phyloP scores from a whole-genome alignment of 1,284 basidiomycete species.

The Cystobasidium pallidum region DNA sequence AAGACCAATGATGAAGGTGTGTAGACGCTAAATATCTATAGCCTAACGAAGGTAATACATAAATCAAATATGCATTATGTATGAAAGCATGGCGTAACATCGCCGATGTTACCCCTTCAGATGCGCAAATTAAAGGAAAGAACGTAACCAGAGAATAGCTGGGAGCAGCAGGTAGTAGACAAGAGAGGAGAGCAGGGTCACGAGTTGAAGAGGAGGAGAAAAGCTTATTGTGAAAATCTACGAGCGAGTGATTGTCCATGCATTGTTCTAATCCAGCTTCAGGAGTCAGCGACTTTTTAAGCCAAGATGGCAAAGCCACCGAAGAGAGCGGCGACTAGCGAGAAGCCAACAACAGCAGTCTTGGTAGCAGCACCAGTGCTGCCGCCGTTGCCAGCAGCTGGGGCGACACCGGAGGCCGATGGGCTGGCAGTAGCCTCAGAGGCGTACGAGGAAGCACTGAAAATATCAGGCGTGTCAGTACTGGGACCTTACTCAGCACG shows the following conservation, averaged over 20 bases:
- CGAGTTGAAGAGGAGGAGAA: background rate
- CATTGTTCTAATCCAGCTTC: background rate
- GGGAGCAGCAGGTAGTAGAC: too few relatives aligned
- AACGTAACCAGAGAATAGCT: too few relatives aligned
- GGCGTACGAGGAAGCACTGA: slow-evolving; percentile 38
- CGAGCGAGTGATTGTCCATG: background rate
- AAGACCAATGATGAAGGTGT: too few relatives aligned
- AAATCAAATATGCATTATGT: too few relatives aligned
- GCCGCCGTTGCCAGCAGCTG: slow-evolving; percentile 7
- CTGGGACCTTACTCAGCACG: too few relatives aligned
- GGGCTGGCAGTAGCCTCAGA: slow-evolving; percentile 27
- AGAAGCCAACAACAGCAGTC: slow-evolving; percentile 19
- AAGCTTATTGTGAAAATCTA: background rate
- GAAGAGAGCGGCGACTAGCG: slow-evolving; percentile 32
- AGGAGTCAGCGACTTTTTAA: background rate
- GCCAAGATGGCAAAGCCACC: slow-evolving; percentile 35
- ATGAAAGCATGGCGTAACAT: too few relatives aligned
- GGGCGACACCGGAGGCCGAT: slow-evolving; percentile 25
- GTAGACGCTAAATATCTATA: too few relatives aligned
- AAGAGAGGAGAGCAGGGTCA: too few relatives aligned
- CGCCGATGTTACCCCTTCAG: too few relatives aligned
- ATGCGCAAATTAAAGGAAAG: too few relatives aligned
- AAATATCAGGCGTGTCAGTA: too few relatives aligned
- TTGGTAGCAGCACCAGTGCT: slow-evolving; percentile 33
- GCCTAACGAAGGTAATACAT: too few relatives aligned